Conservation (phyloP, 1,284 basidiomycete genomes). For the Moesziomyces parantarcticus region DNA sequence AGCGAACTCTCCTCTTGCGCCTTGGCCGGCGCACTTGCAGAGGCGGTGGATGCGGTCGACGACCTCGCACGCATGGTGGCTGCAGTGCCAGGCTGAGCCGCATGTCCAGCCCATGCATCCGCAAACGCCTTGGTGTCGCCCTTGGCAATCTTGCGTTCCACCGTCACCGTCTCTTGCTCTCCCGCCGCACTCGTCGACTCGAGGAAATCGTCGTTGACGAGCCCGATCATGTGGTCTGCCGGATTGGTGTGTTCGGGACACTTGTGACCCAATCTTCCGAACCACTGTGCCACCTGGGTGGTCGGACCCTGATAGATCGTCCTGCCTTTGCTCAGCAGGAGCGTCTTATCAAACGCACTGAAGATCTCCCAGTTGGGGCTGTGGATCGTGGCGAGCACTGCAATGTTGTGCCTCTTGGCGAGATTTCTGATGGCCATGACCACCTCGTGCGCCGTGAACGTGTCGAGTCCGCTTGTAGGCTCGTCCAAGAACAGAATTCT, state of each 20-base stretch:
- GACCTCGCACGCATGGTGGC: background rate
- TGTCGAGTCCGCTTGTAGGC: conserved; percentile 67
- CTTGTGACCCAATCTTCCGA: conserved; percentile 44
- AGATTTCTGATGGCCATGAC: conserved; percentile 58
- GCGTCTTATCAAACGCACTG: conserved; percentile 56
- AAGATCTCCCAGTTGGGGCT: conserved; percentile 67
- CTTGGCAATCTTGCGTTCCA: conserved; percentile 1
- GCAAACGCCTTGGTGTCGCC: conserved; percentile 28
- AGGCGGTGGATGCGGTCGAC: background rate
- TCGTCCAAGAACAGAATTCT: conserved; percentile 69
- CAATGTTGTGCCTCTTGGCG: conserved; percentile 54
- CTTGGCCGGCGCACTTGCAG: background rate
- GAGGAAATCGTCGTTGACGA: conserved; percentile 65
- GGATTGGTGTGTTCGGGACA: conserved; percentile 60
- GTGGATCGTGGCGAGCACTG: conserved; percentile 68
- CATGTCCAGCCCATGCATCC: conserved; percentile 13
- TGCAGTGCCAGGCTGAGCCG: background rate
- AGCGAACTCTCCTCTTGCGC: too few species aligned
- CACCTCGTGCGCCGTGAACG: conserved; percentile 62
- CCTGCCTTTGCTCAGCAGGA: conserved; percentile 63
- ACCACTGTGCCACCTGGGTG: conserved; percentile 43
- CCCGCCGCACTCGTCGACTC: background rate
- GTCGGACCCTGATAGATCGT: conserved; percentile 56
- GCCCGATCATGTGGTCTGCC: conserved; percentile 61
- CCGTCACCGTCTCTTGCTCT: background rate